A percentile compares a stretch with the other conserved stretches of the same genome.
These are phyloP conservation scores for Linaria vulgaris DNA, from an alignment of 257 asterid species.

Conservation along the genomic window DNA sequence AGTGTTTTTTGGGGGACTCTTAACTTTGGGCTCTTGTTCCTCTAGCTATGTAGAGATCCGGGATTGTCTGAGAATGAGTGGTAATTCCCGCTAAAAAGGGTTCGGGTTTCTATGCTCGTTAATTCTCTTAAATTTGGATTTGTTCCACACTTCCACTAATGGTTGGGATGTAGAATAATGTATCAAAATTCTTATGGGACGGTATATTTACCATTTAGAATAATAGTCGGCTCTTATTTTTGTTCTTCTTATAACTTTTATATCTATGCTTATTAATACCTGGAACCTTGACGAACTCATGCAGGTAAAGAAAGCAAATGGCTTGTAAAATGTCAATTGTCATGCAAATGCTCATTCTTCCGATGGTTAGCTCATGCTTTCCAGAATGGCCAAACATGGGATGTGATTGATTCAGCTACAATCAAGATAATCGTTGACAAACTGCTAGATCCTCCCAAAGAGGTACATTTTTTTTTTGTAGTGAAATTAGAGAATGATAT, in stretches of 20 bases:
- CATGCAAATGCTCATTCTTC: conserved; percentile 99
- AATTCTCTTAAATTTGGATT: not conserved
- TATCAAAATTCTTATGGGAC: not conserved
- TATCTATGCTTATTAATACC: conserved; percentile 18
- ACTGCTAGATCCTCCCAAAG: conserved; percentile 99
- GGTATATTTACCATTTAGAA: not conserved
- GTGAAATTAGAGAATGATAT: conserved; percentile 4
- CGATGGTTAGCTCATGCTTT: conserved; percentile 97
- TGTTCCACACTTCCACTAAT: not conserved
- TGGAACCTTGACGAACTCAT: conserved; percentile 24
- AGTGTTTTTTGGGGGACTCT: not conserved
- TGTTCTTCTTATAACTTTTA: not conserved
- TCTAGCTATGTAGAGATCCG: not conserved
- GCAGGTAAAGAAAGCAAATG: conserved; percentile 99
- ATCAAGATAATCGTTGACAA: conserved; percentile 94
- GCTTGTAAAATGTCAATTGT: conserved; percentile 97
- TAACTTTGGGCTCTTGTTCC: not conserved
- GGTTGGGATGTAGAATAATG: conserved; percentile 14
- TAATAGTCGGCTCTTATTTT: conserved; percentile 1
- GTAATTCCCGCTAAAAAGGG: not conserved
- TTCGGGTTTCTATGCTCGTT: not conserved
- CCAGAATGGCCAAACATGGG: conserved; percentile 97
- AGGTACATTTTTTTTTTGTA: conserved; percentile 47
- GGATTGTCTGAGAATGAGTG: not conserved
- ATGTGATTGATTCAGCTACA: conserved; percentile 84